A percentile compares a stretch with the other conserved stretches of the same genome.
phyloP scores from a whole-genome alignment of 768 basidiomycete species.

The Jaapia argillacea region DNA sequence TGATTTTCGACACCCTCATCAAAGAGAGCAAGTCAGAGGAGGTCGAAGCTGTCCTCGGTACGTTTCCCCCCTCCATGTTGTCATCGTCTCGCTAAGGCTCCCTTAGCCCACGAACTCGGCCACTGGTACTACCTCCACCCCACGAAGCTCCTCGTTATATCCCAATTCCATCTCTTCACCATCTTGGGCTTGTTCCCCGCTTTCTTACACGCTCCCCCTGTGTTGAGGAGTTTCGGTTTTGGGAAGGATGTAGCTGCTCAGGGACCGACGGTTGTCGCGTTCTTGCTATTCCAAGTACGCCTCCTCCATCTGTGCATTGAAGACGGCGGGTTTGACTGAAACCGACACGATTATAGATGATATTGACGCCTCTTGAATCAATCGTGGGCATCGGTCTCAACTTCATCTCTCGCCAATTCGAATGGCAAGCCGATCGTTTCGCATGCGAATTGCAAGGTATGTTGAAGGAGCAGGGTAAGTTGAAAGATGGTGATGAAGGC shows the following conservation, averaged over 20 bases:
- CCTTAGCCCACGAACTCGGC: conserved; percentile 82
- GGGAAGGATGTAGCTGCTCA: conserved; percentile 46
- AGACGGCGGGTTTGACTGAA: background rate
- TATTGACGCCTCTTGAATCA: conserved; percentile 71
- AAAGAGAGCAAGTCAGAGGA: conserved; percentile 84
- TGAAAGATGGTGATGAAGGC: conserved; percentile 32
- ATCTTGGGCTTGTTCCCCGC: conserved; percentile 86
- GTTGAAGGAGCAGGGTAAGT: conserved; percentile 1
- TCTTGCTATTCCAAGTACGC: conserved; percentile 71
- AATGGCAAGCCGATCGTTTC: conserved; percentile 89
- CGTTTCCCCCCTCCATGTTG: conserved; percentile 6
- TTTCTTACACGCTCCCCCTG: conserved; percentile 71
- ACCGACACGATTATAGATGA: conserved; percentile 40
- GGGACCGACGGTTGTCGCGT: conserved; percentile 78
- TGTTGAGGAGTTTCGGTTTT: conserved; percentile 79
- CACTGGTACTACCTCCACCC: conserved; percentile 95
- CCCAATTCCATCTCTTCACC: conserved; percentile 81
- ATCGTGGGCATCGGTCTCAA: conserved; percentile 69
- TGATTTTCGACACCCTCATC: conserved; percentile 96
- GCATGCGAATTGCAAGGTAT: conserved; percentile 54
- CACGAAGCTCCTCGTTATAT: conserved; percentile 76
- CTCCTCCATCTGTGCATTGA: background rate
- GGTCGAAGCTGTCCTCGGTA: conserved; percentile 89
- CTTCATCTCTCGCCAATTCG: conserved; percentile 75
- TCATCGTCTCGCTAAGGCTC: background rate